Percentiles rank a stretch among this genome's conserved stretches.
phyloP scores from a whole-genome alignment of 31 red algal species.

The Porphyra umbilicalis region DNA sequence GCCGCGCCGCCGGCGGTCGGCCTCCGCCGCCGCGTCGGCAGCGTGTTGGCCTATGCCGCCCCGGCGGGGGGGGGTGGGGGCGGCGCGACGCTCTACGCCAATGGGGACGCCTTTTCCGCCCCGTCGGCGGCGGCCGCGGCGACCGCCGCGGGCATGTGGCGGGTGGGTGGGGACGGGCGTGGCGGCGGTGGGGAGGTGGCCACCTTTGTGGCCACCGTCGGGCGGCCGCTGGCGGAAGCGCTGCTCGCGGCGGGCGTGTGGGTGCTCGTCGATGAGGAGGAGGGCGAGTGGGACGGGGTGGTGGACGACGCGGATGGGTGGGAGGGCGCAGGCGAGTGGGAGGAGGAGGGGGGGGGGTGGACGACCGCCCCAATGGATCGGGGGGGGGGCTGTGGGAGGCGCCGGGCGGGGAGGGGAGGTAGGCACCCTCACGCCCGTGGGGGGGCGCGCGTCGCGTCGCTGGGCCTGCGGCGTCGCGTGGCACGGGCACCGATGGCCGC shows the following conservation, averaged over 20 bases:
- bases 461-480: too few relatives aligned
- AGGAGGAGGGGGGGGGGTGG: background rate
- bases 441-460: too few relatives aligned
- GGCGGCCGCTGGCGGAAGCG: background rate
- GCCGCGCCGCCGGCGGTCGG: background rate
- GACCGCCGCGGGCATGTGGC: background rate
- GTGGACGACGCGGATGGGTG: background rate
- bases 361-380: background rate
- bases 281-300: background rate
- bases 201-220: background rate
- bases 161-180: background rate
- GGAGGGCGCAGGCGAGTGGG: background rate
- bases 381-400: background rate
- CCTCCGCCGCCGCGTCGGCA: background rate
- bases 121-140: background rate
- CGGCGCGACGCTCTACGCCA: background rate
- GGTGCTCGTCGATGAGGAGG: background rate
- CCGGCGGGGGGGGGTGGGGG: background rate
- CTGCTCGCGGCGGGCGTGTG: background rate
- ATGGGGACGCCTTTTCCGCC: background rate
- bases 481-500: too few relatives aligned
- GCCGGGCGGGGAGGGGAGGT: background rate
- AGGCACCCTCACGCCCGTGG: too few relatives aligned
- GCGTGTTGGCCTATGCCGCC: background rate
- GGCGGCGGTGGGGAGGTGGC: background rate